Percentiles rank a stretch among this genome's conserved stretches.
These are phyloP conservation scores for Phytophthora macrochlamydospora DNA, from an alignment of 352 stramenopile species.

Conservation along the genomic window DNA sequence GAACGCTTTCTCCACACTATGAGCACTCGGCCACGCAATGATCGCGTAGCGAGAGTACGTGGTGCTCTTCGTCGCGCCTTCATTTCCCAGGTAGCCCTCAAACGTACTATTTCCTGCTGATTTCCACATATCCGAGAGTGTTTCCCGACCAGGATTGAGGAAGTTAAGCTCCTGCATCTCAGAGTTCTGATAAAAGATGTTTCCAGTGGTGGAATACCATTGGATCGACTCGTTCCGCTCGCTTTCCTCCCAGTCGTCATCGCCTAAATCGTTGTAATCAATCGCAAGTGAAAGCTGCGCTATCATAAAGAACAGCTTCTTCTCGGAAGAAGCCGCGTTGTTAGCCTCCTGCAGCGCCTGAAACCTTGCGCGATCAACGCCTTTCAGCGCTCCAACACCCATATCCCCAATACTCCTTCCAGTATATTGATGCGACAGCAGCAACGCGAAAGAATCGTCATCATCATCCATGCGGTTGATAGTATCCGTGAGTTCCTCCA, in stretches of 20 bases:
- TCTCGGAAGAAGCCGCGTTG: not conserved
- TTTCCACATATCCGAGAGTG: slow-evolving; percentile 13
- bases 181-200: not conserved
- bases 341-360: slow-evolving; percentile 18
- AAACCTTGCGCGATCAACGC: slow-evolving; percentile 19
- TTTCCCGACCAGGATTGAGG: slow-evolving; percentile 16
- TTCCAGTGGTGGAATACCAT: slow-evolving; percentile 9
- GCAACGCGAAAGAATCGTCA: slow-evolving; percentile 26
- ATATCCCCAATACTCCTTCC: slow-evolving; percentile 11
- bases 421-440: slow-evolving; percentile 17
- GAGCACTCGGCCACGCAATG: slow-evolving; percentile 2
- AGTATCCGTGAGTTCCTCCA: slow-evolving; percentile 17
- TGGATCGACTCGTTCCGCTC: slow-evolving; percentile 10
- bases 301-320: slow-evolving; percentile 20
- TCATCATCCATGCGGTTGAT: slow-evolving; percentile 38
- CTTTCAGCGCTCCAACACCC: slow-evolving; percentile 17
- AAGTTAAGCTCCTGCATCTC: slow-evolving; percentile 7
- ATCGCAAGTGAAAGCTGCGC: slow-evolving; percentile 12
- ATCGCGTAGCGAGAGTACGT: slow-evolving; percentile 18
- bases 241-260: slow-evolving; percentile 13
- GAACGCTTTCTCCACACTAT: slow-evolving; percentile 9
- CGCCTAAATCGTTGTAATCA: slow-evolving; percentile 15
- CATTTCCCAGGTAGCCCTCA: slow-evolving; percentile 25
- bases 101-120: slow-evolving; percentile 15
- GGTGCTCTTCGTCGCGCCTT: slow-evolving; percentile 19